These are phyloP conservation scores for Aurantiochytrium sp. DNA, from an alignment of 108 stramenopile species.

Conservation along the genomic window DNA sequence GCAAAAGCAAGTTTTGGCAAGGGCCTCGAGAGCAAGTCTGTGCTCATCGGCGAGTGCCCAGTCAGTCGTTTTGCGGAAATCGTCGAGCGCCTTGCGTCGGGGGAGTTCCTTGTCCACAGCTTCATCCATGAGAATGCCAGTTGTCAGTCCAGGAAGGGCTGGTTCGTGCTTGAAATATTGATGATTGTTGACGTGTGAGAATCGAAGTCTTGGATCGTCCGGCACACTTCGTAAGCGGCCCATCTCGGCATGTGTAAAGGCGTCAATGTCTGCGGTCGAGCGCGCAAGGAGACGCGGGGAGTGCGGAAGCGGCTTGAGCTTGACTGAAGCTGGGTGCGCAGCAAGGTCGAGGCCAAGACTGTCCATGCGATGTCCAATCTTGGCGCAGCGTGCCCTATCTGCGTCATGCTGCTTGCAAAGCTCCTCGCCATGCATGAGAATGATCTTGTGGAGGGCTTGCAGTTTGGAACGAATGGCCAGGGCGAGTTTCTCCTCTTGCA, in stretches of 20 bases:
- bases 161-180: background rate
- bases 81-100: background rate
- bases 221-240: background rate
- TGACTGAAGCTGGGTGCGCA: background rate
- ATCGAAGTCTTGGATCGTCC: background rate
- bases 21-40: background rate
- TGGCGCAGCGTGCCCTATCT: background rate
- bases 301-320: background rate
- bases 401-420: background rate
- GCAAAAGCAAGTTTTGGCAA: background rate
- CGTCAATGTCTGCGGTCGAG: background rate
- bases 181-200: background rate
- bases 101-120: background rate
- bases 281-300: background rate
- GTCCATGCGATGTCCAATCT: background rate
- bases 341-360: background rate
- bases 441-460: background rate
- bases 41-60: background rate
- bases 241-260: background rate
- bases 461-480: background rate
- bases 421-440: background rate
- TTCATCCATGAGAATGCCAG: background rate
- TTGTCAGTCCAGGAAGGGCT: background rate
- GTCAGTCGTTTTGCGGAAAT: background rate
- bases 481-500: background rate